Conservation (phyloP, 75 land plant species). For the Pinus taeda region DNA sequence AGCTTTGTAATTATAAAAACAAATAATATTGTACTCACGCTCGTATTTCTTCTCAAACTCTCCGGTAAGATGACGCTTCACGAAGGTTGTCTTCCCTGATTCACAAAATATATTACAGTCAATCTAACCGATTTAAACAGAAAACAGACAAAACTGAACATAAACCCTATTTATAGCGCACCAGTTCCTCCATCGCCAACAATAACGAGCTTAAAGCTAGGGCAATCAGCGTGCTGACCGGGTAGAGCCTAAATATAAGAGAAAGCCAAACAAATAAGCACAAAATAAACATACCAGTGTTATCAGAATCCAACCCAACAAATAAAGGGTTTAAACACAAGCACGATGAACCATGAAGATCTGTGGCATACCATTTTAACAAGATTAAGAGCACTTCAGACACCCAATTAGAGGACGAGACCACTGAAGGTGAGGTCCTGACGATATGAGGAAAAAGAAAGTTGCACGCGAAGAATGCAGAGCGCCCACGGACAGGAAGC, state of each 20-base stretch:
- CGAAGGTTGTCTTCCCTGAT: conserved; percentile 53
- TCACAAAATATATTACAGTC: too few species aligned
- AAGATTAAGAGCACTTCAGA: neutral
- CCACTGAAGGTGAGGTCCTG: too few species aligned
- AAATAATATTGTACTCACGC: conserved; percentile 16
- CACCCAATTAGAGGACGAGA: neutral
- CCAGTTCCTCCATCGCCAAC: conserved; percentile 80
- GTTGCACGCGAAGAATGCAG: neutral
- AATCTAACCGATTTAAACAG: too few species aligned
- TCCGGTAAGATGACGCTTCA: conserved; percentile 52
- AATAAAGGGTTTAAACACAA: neutral
- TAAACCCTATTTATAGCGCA: conserved; percentile 2
- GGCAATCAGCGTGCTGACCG: conserved; percentile 41
- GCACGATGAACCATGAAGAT: too few species aligned
- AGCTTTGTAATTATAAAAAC: too few species aligned
- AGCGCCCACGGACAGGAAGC: too few species aligned
- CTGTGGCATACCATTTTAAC: neutral
- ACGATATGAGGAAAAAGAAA: neutral
- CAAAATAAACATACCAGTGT: neutral
- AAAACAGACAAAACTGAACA: too few species aligned
- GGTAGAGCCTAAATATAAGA: conserved; percentile 20
- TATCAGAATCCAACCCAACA: neutral
- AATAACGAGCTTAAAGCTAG: conserved; percentile 71
- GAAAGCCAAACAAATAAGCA: neutral
- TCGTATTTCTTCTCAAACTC: conserved; percentile 62